phyloP scores from a whole-genome alignment of 1,139 yeast genomes.

The Torulaspora globosa region DNA sequence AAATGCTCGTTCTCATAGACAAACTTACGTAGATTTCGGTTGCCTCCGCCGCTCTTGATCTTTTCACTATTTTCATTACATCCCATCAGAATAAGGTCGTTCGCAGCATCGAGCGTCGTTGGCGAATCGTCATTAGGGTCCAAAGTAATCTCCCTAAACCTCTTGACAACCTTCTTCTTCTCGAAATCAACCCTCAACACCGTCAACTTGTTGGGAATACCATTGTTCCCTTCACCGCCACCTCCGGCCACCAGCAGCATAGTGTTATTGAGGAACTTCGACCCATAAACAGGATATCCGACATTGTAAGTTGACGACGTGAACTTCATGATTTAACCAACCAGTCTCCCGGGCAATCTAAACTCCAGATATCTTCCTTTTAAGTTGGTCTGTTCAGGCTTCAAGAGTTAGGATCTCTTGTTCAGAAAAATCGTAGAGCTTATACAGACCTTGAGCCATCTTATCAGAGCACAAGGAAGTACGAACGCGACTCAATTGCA shows the following conservation, averaged over 20 bases:
- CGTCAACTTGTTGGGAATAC: slow-evolving; percentile 82
- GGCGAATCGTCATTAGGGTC: slow-evolving; percentile 70
- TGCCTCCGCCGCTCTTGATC: slow-evolving; percentile 53
- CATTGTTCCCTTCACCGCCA: slow-evolving; percentile 90
- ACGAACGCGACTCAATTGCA: not conserved
- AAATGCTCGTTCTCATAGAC: slow-evolving; percentile 57
- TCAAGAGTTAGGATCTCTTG: not conserved
- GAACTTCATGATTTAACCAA: slow-evolving; percentile 31
- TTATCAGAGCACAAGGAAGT: not conserved
- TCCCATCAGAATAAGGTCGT: slow-evolving; percentile 59
- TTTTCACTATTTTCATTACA: slow-evolving; percentile 63
- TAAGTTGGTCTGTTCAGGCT: not conserved
- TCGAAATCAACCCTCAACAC: slow-evolving; percentile 57
- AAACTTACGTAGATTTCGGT: slow-evolving; percentile 71
- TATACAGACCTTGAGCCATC: not conserved
- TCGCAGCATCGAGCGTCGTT: slow-evolving; percentile 57
- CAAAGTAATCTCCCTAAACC: slow-evolving; percentile 59
- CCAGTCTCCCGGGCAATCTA: not conserved
- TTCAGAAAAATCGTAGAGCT: not conserved
- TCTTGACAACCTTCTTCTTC: slow-evolving; percentile 51
- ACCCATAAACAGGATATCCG: slow-evolving; percentile 80
- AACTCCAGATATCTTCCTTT: not conserved
- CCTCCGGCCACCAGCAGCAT: slow-evolving; percentile 82
- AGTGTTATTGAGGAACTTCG: slow-evolving; percentile 60
- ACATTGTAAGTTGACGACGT: slow-evolving; percentile 42